These are phyloP conservation scores for Elaeis guineensis DNA, from an alignment of 176 grass and related monocot species.

Conservation along the genomic window DNA sequence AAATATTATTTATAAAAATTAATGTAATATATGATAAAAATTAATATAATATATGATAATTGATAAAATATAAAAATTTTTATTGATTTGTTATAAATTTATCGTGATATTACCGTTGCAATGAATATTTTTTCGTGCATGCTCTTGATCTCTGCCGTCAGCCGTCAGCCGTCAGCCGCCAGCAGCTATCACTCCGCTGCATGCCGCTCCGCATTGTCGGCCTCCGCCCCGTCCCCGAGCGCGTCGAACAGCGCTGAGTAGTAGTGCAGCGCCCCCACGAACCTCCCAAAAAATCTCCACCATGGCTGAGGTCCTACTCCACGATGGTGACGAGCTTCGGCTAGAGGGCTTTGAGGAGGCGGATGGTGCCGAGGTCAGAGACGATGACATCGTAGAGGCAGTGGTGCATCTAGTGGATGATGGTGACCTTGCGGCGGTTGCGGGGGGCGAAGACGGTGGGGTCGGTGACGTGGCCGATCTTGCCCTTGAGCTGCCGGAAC, in stretches of 20 bases:
- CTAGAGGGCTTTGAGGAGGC: slow-evolving; percentile 40
- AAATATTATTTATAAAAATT: no score
- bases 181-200: slow-evolving; percentile 66
- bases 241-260: slow-evolving; percentile 95
- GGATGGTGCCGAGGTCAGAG: slow-evolving; percentile 51
- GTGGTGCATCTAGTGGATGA: slow-evolving; percentile 97
- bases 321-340: slow-evolving; percentile 84
- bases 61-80: no score
- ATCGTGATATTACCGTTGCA: no score
- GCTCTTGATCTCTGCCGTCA: slow-evolving; percentile 90
- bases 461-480: slow-evolving; percentile 61
- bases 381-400: slow-evolving; percentile 83
- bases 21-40: no score
- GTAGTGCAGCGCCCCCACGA: slow-evolving; percentile 92
- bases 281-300: slow-evolving; percentile 64
- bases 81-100: no score
- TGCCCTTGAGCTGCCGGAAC: slow-evolving; percentile 61
- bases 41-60: no score
- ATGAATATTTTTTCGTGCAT: no score
- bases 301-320: slow-evolving; percentile 75
- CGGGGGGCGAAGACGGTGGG: slow-evolving; percentile 30
- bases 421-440: slow-evolving; percentile 37
- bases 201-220: slow-evolving; percentile 45
- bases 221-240: slow-evolving; percentile 47
- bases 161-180: no score